phyloP scores from a whole-genome alignment of 2,329 filamentous ascomycete genomes.

The Clarireedia hainanense region DNA sequence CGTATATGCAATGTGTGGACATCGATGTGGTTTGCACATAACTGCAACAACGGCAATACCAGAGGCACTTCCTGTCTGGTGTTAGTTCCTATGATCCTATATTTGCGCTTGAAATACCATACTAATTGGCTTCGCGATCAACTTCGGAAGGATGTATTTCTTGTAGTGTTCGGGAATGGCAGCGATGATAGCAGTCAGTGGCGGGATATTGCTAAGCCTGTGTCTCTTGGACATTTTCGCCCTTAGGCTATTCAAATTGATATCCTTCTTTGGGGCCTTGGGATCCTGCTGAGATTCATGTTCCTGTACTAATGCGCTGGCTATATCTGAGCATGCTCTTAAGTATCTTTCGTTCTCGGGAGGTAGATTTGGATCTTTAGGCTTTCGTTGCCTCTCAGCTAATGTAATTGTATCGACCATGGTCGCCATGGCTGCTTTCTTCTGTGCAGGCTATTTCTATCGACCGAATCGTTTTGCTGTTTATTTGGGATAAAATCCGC shows the following conservation, averaged over 20 bases:
- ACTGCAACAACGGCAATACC: conserved; percentile 97
- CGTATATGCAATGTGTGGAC: conserved; percentile 95
- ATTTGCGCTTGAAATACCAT: conserved; percentile 29
- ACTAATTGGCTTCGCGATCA: conserved; percentile 95
- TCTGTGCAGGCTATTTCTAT: too few relatives aligned
- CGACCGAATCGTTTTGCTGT: too few relatives aligned
- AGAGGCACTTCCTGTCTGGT: conserved; percentile 69
- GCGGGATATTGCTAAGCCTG: conserved; percentile 76
- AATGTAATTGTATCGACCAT: conserved; percentile 51
- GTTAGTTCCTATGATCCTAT: conserved; percentile 12
- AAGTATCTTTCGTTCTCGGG: conserved; percentile 94
- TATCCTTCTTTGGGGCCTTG: conserved; percentile 67
- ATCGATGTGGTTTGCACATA: conserved; percentile 98
- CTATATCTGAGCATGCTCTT: conserved; percentile 91
- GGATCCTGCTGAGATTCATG: conserved; percentile 74
- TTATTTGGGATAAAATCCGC: too few relatives aligned
- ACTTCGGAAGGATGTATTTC: conserved; percentile 94
- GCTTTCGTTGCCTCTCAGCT: conserved; percentile 41
- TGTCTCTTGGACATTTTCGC: conserved; percentile 90
- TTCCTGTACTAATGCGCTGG: conserved; percentile 87
- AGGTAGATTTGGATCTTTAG: conserved; percentile 67
- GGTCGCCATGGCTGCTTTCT: conserved; percentile 44
- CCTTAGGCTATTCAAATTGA: conserved; percentile 86
- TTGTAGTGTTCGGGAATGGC: conserved; percentile 99
- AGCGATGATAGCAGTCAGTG: conserved; percentile 92